A percentile compares a stretch with the other conserved stretches of the same genome.
Conservation (phyloP, 2,329 filamentous ascomycete species). For the Pyrenophora teres region DNA sequence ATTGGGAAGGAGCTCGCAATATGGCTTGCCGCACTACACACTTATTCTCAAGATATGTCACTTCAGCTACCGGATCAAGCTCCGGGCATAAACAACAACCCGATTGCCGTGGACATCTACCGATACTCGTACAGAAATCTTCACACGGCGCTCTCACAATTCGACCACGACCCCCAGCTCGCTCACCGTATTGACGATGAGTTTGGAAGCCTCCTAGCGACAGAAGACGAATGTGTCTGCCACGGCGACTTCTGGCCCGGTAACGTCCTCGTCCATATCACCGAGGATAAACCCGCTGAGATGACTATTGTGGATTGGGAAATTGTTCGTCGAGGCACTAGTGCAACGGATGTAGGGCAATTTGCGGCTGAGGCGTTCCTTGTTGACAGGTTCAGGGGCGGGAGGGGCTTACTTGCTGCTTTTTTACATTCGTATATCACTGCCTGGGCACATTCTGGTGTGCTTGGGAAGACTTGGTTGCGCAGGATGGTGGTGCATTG, state of each 20-base stretch:
- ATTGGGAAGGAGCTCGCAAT: conserved; percentile 34
- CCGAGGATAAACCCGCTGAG: background rate
- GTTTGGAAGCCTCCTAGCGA: conserved; percentile 33
- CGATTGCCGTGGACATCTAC: conserved; percentile 33
- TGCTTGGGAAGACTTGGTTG: conserved; percentile 28
- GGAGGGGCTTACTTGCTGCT: conserved; percentile 28
- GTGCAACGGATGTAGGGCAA: conserved; percentile 46
- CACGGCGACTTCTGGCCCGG: conserved; percentile 50
- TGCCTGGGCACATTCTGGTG: background rate
- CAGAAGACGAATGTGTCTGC: conserved; percentile 42
- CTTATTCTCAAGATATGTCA: conserved; percentile 11
- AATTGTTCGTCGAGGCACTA: conserved; percentile 38
- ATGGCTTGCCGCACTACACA: conserved; percentile 44
- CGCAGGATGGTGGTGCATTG: conserved; percentile 41
- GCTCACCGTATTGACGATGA: conserved; percentile 27
- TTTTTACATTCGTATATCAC: conserved; percentile 38
- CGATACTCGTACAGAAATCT: conserved; percentile 41
- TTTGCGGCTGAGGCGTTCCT: conserved; percentile 47
- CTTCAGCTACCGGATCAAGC: conserved; percentile 8
- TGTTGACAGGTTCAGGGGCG: conserved; percentile 42
- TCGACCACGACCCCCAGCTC: too few species aligned
- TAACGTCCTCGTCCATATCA: conserved; percentile 37
- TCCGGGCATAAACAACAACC: conserved; percentile 27
- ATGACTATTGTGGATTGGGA: conserved; percentile 48
- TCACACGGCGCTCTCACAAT: conserved; percentile 16